Evolutionary conservation across 768 basidiomycete genomes (phyloP).

Genomic region (Suillus cothurnatus): DNA sequence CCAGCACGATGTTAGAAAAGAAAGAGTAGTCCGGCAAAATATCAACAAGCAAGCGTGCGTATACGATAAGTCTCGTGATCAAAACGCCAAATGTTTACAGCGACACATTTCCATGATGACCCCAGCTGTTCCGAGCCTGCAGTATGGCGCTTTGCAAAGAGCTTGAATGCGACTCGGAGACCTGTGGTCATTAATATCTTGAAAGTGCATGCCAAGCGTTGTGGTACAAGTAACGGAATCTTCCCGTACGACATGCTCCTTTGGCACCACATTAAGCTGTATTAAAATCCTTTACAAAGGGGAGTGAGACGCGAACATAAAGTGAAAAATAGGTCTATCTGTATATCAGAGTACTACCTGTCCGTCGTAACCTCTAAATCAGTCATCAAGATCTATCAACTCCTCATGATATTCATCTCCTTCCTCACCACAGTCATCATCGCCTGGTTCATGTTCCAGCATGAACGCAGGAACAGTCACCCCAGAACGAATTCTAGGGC

Average conservation of each 20-base stretch:
- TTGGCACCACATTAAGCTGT: not conserved
- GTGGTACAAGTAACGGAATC: not conserved
- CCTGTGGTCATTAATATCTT: not conserved
- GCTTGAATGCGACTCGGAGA: not conserved
- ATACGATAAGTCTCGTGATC: too few species aligned
- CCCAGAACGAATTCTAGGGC: slow-evolving; percentile 64
- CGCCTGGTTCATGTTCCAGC: slow-evolving; percentile 12
- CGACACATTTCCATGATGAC: too few species aligned
- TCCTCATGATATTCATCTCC: slow-evolving; percentile 33
- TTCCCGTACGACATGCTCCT: not conserved
- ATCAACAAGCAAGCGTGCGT: too few species aligned
- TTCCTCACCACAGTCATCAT: slow-evolving; percentile 11
- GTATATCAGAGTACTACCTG: not conserved
- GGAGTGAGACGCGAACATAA: not conserved
- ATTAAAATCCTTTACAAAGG: not conserved
- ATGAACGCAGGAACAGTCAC: slow-evolving; percentile 45
- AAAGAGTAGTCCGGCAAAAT: too few species aligned
- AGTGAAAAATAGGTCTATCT: not conserved
- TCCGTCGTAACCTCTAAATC: slow-evolving; percentile 1
- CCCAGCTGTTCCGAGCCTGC: not conserved
- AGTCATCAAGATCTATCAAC: slow-evolving; percentile 19
- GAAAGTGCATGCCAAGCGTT: not conserved
- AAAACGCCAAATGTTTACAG: too few species aligned
- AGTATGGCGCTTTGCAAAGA: not conserved
- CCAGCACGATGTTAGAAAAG: too few species aligned